Conservation (phyloP, 768 basidiomycete species). For the Leucocoprinus sp. region DNA sequence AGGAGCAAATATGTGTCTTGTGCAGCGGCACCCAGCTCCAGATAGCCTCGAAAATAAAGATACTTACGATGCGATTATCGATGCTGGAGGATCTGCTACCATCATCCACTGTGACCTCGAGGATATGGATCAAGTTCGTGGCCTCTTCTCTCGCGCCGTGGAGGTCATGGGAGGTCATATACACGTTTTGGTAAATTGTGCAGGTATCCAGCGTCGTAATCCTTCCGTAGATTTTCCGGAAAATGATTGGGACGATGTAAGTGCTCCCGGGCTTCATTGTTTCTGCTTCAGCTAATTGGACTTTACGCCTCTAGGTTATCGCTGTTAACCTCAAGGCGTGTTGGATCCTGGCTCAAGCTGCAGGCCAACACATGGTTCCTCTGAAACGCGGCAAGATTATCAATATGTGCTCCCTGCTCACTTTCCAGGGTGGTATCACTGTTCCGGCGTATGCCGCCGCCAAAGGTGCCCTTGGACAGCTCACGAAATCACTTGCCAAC, state of each 20-base stretch:
- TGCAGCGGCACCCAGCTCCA: slow-evolving; percentile 25
- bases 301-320: slow-evolving; percentile 46
- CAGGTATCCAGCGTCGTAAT: slow-evolving; percentile 50
- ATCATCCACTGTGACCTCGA: slow-evolving; percentile 34
- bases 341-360: slow-evolving; percentile 79
- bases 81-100: slow-evolving; percentile 16
- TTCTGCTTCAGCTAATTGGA: slow-evolving; percentile 5
- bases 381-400: slow-evolving; percentile 61
- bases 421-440: slow-evolving; percentile 56
- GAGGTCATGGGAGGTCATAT: slow-evolving; percentile 32
- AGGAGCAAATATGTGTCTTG: slow-evolving; percentile 38
- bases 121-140: slow-evolving; percentile 32
- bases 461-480: slow-evolving; percentile 78
- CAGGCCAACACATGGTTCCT: slow-evolving; percentile 85
- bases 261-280: slow-evolving; percentile 12
- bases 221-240: slow-evolving; percentile 59
- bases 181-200: slow-evolving; percentile 66
- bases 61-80: slow-evolving; percentile 26
- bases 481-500: slow-evolving; percentile 87
- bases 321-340: slow-evolving; percentile 83
- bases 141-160: slow-evolving; percentile 33
- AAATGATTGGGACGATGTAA: slow-evolving; percentile 59
- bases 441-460: slow-evolving; percentile 92
- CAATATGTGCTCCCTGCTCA: slow-evolving; percentile 59
- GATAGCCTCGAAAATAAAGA: slow-evolving; percentile 10